Percentiles rank a stretch among this genome's conserved stretches.
Evolutionary conservation across 352 stramenopile species (phyloP).

Genomic region (Globisporangium rhizosaccharum): DNA sequence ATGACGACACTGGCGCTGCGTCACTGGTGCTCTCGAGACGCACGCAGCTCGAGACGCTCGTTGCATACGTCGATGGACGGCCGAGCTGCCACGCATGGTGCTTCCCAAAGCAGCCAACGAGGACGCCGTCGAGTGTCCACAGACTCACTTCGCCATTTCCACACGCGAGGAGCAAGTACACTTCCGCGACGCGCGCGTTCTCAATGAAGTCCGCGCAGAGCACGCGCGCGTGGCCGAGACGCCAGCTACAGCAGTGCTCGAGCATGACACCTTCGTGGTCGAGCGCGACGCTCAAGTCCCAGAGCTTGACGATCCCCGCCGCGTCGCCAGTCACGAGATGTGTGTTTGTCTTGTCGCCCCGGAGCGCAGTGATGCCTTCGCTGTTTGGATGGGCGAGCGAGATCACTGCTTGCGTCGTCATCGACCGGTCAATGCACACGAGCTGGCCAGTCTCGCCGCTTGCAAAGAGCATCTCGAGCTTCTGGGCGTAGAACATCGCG

Average conservation of each 20-base stretch:
- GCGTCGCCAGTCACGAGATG: conserved; percentile 57
- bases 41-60: conserved; percentile 35
- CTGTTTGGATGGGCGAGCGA: conserved; percentile 25
- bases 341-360: conserved; percentile 52
- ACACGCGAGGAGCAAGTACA: conserved; percentile 61
- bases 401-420: conserved; percentile 47
- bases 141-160: conserved; percentile 64
- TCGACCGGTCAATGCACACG: conserved; percentile 63
- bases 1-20: not conserved
- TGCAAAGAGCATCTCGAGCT: conserved; percentile 67
- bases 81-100: conserved; percentile 62
- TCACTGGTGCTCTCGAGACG: conserved; percentile 10
- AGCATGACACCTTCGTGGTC: conserved; percentile 59
- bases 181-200: conserved; percentile 43
- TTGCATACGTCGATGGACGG: conserved; percentile 40
- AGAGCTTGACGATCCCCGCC: conserved; percentile 52
- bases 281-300: conserved; percentile 47
- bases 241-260: conserved; percentile 54
- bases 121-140: conserved; percentile 65
- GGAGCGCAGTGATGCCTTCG: conserved; percentile 48
- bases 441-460: conserved; percentile 56
- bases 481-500: conserved; percentile 58
- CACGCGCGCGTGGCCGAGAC: conserved; percentile 27
- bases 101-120: conserved; percentile 61
- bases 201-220: conserved; percentile 60